phyloP scores from a whole-genome alignment of 169 alveolate genomes.

The Plasmodium yoelii region DNA sequence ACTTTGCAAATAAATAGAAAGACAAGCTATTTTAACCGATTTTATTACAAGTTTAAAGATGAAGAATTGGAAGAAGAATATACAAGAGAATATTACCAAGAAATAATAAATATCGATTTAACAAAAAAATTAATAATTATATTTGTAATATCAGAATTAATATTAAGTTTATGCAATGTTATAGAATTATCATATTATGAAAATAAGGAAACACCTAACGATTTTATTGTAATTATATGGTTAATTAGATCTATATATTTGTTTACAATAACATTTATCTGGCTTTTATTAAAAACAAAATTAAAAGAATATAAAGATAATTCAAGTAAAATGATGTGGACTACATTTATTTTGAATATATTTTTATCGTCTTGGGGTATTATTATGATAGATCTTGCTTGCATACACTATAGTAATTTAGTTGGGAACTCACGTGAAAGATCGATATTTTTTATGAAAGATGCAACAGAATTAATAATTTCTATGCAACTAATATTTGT shows the following conservation, averaged over 20 bases:
- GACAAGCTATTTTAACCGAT: conserved; percentile 21
- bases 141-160: conserved; percentile 86
- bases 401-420: conserved; percentile 52
- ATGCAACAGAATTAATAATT: conserved; percentile 78
- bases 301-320: conserved; percentile 56
- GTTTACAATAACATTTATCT: conserved; percentile 84
- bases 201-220: conserved; percentile 58
- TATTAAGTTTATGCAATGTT: conserved; percentile 85
- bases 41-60: conserved; percentile 85
- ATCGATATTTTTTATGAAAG: conserved; percentile 64
- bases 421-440: conserved; percentile 23
- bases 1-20: conserved; percentile 34
- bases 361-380: conserved; percentile 73
- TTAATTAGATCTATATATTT: conserved; percentile 88
- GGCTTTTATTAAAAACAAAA: conserved; percentile 87
- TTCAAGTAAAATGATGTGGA: conserved; percentile 77
- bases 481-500: conserved; percentile 85
- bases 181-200: conserved; percentile 75
- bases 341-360: conserved; percentile 57
- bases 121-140: conserved; percentile 91
- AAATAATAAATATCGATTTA: conserved; percentile 86
- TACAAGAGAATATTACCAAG: conserved; percentile 86
- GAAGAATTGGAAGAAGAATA: conserved; percentile 90
- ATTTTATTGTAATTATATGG: conserved; percentile 86
- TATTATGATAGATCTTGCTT: conserved; percentile 46